A percentile compares a stretch with the other conserved stretches of the same genome.
These are phyloP conservation scores for Sporothrix dimorphospora DNA, from an alignment of 2,329 filamentous ascomycete genomes.

Conservation along the genomic window DNA sequence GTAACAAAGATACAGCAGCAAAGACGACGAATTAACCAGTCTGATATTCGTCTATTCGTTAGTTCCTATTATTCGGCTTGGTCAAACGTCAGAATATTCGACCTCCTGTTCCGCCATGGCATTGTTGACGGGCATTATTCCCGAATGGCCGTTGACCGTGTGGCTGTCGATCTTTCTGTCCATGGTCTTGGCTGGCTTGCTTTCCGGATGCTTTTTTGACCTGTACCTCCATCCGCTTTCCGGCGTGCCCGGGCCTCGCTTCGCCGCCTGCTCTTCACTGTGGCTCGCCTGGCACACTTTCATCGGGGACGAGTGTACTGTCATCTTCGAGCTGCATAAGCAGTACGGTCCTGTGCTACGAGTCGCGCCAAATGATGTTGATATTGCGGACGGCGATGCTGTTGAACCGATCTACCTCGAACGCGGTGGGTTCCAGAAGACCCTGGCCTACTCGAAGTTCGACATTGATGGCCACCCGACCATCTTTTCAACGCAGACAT, in stretches of 20 bases:
- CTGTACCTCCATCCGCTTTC: constrained; percentile 46
- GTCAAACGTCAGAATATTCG: too few species aligned
- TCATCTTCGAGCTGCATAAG: constrained; percentile 27
- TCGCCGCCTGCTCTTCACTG: constrained; percentile 37
- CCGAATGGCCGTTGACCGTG: too few species aligned
- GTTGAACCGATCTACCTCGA: constrained; percentile 28
- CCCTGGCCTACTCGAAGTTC: constrained; percentile 27
- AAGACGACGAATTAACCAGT: too few species aligned
- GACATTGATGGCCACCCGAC: constrained; percentile 29
- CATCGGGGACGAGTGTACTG: constrained; percentile 28
- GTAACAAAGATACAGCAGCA: too few species aligned
- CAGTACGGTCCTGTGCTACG: constrained; percentile 32
- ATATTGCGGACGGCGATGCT: constrained; percentile 27
- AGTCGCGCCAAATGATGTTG: constrained; percentile 30
- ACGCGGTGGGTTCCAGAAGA: constrained; percentile 30
- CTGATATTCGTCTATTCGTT: too few species aligned
- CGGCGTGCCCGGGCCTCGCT: constrained; percentile 40
- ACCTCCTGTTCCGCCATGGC: too few species aligned
- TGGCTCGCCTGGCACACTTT: constrained; percentile 29
- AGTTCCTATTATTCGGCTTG: too few species aligned
- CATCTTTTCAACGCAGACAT: constrained; percentile 27
- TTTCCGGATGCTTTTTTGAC: too few species aligned
- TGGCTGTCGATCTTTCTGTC: too few species aligned
- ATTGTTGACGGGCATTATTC: too few species aligned
- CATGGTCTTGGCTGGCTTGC: too few species aligned